Evolutionary conservation across 1,284 basidiomycete genomes (phyloP).

Genomic region (Austroboletus novae-zelandiae): DNA sequence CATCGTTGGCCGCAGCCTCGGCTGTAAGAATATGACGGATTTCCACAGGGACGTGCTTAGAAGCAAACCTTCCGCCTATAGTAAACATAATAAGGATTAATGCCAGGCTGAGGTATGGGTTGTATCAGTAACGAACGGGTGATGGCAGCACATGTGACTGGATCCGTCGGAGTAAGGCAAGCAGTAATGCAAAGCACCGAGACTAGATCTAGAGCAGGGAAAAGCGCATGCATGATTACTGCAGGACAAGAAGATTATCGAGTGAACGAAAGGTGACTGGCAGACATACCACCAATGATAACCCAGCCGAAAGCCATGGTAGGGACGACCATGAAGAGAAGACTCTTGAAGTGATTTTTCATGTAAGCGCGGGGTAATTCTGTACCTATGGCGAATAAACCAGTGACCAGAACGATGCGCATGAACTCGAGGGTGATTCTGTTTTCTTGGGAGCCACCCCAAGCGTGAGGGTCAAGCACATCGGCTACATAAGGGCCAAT

Average conservation of each 20-base stretch:
- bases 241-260: neutral
- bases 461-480: conserved; percentile 78
- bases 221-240: conserved; percentile 63
- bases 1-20: conserved; percentile 87
- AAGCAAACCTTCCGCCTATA: conserved; percentile 81
- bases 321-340: conserved; percentile 67
- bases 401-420: conserved; percentile 66
- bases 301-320: conserved; percentile 81
- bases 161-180: conserved; percentile 92
- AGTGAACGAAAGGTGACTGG: neutral
- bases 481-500: conserved; percentile 75
- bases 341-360: conserved; percentile 54
- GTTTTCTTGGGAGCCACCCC: conserved; percentile 58
- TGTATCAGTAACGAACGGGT: conserved; percentile 24
- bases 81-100: conserved; percentile 41
- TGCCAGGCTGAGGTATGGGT: neutral
- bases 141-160: conserved; percentile 60
- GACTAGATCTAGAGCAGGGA: conserved; percentile 67
- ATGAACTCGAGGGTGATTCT: conserved; percentile 77
- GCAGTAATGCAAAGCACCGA: conserved; percentile 84
- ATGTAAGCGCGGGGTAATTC: conserved; percentile 70
- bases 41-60: conserved; percentile 82
- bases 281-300: conserved; percentile 52
- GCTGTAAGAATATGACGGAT: conserved; percentile 85
- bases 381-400: conserved; percentile 72